phyloP scores from a whole-genome alignment of 2,329 filamentous ascomycete species.

The Dactylellina sp. region DNA sequence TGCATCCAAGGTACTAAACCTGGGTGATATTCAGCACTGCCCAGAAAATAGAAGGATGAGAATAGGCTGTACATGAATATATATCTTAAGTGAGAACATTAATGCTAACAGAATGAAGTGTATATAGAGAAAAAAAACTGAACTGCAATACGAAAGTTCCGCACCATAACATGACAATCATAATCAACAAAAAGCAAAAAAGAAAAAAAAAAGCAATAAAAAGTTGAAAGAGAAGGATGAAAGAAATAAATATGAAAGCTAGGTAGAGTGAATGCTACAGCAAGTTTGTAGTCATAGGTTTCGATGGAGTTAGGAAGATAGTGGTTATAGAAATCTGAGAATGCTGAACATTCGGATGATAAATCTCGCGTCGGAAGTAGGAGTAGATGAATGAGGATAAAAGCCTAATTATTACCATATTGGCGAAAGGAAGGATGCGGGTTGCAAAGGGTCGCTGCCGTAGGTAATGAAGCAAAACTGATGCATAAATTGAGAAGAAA shows the following conservation, averaged over 20 bases:
- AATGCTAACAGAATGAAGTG: conserved; percentile 13
- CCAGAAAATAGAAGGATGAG: conserved; percentile 40
- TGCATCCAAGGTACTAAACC: conserved; percentile 34
- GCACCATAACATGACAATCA: conserved; percentile 57
- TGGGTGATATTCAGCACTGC: conserved; percentile 18
- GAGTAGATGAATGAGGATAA: neutral
- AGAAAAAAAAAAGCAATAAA: conserved; percentile 2
- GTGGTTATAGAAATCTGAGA: neutral
- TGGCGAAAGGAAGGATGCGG: conserved; percentile 14
- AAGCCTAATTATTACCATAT: neutral
- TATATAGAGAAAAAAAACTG: conserved; percentile 36
- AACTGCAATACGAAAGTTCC: conserved; percentile 46
- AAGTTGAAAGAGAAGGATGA: conserved; percentile 1
- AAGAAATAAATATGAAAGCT: neutral
- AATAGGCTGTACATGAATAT: conserved; percentile 53
- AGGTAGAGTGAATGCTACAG: neutral
- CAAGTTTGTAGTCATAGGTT: neutral
- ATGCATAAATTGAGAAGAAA: conserved; percentile 8
- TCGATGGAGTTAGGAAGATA: neutral
- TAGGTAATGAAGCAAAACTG: conserved; percentile 23
- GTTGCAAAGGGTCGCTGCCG: conserved; percentile 13
- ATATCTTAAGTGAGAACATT: conserved; percentile 31
- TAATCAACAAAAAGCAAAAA: conserved; percentile 29
- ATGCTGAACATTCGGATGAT: conserved; percentile 6
- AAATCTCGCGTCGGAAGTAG: neutral